A percentile compares a stretch with the other conserved stretches of the same genome.
These are phyloP conservation scores for Yamadazyma tumulicola DNA, from an alignment of 805 yeast genomes.

Conservation along the genomic window DNA sequence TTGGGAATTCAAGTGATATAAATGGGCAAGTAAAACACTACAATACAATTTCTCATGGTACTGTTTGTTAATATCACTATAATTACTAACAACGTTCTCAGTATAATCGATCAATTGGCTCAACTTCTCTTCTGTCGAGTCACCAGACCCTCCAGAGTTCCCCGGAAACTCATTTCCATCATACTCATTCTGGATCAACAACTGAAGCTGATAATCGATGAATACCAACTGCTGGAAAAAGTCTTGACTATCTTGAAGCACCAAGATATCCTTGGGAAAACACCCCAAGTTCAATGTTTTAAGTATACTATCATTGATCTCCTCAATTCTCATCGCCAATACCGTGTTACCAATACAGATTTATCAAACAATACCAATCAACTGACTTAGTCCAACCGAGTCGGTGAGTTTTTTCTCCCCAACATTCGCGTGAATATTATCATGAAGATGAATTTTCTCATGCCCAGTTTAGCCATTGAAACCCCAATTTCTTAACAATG, in stretches of 20 bases:
- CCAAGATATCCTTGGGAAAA: conserved; percentile 33
- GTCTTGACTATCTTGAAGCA: conserved; percentile 31
- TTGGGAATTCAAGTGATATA: conserved; percentile 27
- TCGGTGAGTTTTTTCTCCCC: too few species aligned
- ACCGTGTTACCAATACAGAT: too few species aligned
- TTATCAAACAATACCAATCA: too few species aligned
- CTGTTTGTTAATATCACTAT: conserved; percentile 18
- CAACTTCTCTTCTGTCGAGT: conserved; percentile 18
- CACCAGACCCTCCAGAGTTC: conserved; percentile 3
- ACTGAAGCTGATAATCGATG: conserved; percentile 37
- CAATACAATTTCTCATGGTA: conserved; percentile 32
- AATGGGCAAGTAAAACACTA: conserved; percentile 31
- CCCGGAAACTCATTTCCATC: conserved; percentile 21
- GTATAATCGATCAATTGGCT: conserved; percentile 24
- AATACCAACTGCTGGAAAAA: conserved; percentile 32
- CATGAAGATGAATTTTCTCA: too few species aligned
- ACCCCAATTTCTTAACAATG: too few species aligned
- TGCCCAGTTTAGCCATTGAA: too few species aligned
- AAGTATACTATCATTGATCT: conserved; percentile 22
- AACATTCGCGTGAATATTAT: too few species aligned
- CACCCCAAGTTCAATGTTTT: conserved; percentile 31
- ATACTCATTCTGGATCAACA: conserved; percentile 26
- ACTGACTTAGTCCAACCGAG: too few species aligned
- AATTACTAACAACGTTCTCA: conserved; percentile 22
- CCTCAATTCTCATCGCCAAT: conserved; percentile 23